Conservation (phyloP, 2,329 filamentous ascomycete species). For the Aspergillus tamarii region DNA sequence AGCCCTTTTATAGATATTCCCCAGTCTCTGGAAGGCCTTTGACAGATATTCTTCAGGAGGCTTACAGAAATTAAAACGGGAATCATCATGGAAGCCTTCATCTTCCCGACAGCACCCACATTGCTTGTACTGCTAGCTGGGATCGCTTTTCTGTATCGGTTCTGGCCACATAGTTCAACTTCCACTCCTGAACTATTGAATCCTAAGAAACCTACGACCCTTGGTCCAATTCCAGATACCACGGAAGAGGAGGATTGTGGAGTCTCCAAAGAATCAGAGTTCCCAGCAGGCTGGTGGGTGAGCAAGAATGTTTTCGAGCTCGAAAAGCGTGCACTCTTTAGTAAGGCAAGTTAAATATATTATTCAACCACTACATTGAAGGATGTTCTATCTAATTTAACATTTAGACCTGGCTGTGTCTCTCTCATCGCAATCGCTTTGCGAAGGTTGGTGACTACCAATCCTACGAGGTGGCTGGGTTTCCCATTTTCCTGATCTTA, state of each 20-base stretch:
- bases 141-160: conserved; percentile 17
- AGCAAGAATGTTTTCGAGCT: conserved; percentile 50
- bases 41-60: neutral
- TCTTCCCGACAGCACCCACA: conserved; percentile 1
- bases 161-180: neutral
- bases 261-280: conserved; percentile 46
- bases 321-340: conserved; percentile 55
- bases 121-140: conserved; percentile 16
- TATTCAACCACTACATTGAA: neutral
- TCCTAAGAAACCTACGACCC: neutral
- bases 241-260: neutral
- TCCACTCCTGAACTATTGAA: neutral
- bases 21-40: neutral
- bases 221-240: neutral
- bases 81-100: neutral
- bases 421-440: conserved; percentile 50
- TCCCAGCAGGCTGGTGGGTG: conserved; percentile 44
- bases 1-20: neutral
- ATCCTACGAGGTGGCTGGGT: conserved; percentile 59
- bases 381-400: neutral
- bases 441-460: conserved; percentile 60
- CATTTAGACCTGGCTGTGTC: conserved; percentile 39
- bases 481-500: conserved; percentile 57
- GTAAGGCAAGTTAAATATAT: conserved; percentile 41
- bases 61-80: neutral